Percentiles rank a stretch among this genome's conserved stretches.
Conservation (phyloP, 2,329 filamentous ascomycete species). For the Xylaria digitata region DNA sequence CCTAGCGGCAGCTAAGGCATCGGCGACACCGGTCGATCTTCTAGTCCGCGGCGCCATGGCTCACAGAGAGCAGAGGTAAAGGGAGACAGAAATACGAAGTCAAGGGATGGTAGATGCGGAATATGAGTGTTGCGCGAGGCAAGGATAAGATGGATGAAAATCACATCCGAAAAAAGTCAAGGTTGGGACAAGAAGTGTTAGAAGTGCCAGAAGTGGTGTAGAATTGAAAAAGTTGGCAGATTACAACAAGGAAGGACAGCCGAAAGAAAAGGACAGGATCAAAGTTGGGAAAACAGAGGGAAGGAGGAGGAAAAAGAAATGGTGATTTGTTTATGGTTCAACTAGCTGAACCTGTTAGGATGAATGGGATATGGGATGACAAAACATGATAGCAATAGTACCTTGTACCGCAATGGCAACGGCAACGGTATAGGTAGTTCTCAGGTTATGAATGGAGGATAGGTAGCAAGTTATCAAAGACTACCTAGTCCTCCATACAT, state of each 20-base stretch:
- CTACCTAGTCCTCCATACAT: no score
- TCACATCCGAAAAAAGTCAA: constrained; percentile 5
- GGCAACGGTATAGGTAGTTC: no score
- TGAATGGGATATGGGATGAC: constrained; percentile 7
- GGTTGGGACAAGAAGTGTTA: not conserved
- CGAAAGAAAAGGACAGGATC: constrained; percentile 10
- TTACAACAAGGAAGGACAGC: constrained; percentile 15
- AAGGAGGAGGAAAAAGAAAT: constrained; percentile 23
- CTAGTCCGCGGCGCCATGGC: constrained; percentile 46
- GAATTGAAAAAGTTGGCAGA: constrained; percentile 5
- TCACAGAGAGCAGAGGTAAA: not conserved
- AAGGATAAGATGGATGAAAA: constrained; percentile 3
- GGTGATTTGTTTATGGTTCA: not conserved
- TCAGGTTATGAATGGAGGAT: no score
- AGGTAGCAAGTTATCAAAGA: not conserved
- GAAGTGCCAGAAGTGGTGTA: not conserved
- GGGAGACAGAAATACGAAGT: not conserved
- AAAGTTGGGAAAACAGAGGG: constrained; percentile 10
- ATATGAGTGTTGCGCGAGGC: not conserved
- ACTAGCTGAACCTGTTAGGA: not conserved
- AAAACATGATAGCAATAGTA: not conserved
- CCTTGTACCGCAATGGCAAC: no score
- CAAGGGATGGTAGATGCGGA: not conserved
- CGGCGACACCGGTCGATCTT: constrained; percentile 26
- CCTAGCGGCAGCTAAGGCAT: constrained; percentile 10